Evolutionary conservation across 2,329 filamentous ascomycete genomes (phyloP).

Genomic region (Nectriaceae sp.): DNA sequence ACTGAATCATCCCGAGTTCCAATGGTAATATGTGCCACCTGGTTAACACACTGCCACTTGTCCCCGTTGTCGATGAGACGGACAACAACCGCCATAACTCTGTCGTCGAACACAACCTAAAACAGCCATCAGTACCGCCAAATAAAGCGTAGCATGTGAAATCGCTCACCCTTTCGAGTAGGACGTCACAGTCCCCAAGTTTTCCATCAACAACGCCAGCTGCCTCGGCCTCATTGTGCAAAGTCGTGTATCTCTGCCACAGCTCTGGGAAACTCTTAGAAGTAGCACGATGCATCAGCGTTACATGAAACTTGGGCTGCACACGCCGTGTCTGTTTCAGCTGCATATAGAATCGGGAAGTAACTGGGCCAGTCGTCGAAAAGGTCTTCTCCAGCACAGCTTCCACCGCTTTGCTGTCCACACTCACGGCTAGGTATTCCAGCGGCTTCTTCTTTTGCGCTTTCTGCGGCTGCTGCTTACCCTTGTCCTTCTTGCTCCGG

Average conservation of each 20-base stretch:
- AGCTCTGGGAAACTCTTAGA: slow-evolving; percentile 63
- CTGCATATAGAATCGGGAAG: slow-evolving; percentile 66
- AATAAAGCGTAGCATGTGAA: background rate
- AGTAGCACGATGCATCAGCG: slow-evolving; percentile 79
- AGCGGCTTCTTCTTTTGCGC: slow-evolving; percentile 47
- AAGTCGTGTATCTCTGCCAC: slow-evolving; percentile 72
- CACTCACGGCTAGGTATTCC: slow-evolving; percentile 58
- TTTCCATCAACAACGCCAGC: slow-evolving; percentile 28
- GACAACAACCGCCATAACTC: slow-evolving; percentile 90
- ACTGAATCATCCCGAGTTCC: slow-evolving; percentile 74
- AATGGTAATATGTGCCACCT: slow-evolving; percentile 83
- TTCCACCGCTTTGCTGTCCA: slow-evolving; percentile 45
- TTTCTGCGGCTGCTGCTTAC: slow-evolving; percentile 32
- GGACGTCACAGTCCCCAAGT: slow-evolving; percentile 65
- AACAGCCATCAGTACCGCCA: slow-evolving; percentile 25
- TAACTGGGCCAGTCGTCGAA: slow-evolving; percentile 48
- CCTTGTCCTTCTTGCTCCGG: slow-evolving; percentile 43
- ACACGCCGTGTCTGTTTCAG: slow-evolving; percentile 74
- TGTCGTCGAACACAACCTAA: slow-evolving; percentile 76
- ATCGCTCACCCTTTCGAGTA: slow-evolving; percentile 57
- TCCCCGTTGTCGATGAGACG: slow-evolving; percentile 61
- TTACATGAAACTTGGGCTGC: slow-evolving; percentile 89
- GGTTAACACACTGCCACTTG: slow-evolving; percentile 72
- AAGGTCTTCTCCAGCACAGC: slow-evolving; percentile 72
- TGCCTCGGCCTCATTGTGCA: slow-evolving; percentile 52